These are phyloP conservation scores for Volvox reticuliferus DNA, from an alignment of 139 green algal species.

Conservation along the genomic window DNA sequence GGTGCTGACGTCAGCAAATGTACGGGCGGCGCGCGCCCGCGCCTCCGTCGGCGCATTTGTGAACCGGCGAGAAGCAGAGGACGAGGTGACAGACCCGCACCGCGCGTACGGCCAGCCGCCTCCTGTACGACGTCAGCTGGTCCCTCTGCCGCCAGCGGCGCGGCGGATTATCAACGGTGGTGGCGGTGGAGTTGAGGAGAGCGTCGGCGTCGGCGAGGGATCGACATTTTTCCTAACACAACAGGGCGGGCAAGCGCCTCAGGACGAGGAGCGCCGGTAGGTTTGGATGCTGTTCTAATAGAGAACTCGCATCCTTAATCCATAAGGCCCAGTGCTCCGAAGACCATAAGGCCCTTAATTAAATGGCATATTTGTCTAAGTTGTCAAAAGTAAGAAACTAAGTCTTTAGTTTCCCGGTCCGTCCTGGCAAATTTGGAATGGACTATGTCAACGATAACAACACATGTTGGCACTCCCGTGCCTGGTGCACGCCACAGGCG, in stretches of 20 bases:
- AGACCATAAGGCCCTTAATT: too few relatives aligned
- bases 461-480: neutral
- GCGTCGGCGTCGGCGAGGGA: neutral
- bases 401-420: too few relatives aligned
- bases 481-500: neutral
- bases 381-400: too few relatives aligned
- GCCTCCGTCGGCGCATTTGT: constrained; percentile 30
- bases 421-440: too few relatives aligned
- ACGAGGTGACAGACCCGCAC: constrained; percentile 41
- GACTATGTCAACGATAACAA: too few relatives aligned
- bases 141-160: neutral
- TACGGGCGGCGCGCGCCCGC: neutral
- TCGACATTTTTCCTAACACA: constrained; percentile 61
- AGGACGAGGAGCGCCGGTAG: constrained; percentile 34
- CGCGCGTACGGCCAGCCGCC: constrained; percentile 58
- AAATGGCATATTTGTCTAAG: too few relatives aligned
- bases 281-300: neutral
- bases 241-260: constrained; percentile 7
- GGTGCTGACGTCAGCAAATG: neutral
- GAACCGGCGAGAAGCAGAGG: constrained; percentile 46
- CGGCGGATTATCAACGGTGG: constrained; percentile 2
- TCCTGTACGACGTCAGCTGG: constrained; percentile 17
- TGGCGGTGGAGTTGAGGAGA: neutral
- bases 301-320: too few relatives aligned
- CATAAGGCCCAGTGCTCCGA: too few relatives aligned